A percentile compares a stretch with the other conserved stretches of the same genome.
phyloP scores from a whole-genome alignment of 108 stramenopile genomes.

The Fragilaria radians region DNA sequence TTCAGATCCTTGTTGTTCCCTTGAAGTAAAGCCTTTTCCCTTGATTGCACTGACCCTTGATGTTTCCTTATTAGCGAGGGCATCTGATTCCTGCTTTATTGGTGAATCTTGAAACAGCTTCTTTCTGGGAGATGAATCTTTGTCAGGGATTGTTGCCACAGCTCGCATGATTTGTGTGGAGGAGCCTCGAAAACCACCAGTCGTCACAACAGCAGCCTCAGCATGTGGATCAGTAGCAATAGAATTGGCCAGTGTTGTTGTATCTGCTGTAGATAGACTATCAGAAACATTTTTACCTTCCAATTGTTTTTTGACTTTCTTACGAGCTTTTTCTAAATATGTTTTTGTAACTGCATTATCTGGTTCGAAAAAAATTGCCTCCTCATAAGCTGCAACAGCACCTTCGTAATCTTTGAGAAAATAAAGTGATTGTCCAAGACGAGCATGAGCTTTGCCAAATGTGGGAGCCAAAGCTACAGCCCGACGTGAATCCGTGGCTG shows the following conservation, averaged over 20 bases:
- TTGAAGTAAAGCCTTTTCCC: too few species aligned
- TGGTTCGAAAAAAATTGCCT: conserved; percentile 73
- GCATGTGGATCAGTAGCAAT: conserved; percentile 56
- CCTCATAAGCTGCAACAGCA: conserved; percentile 82
- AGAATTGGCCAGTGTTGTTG: conserved; percentile 43
- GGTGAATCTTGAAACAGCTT: too few species aligned
- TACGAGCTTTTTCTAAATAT: conserved; percentile 78
- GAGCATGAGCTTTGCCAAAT: conserved; percentile 92
- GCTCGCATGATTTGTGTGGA: conserved; percentile 17
- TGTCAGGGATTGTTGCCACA: conserved; percentile 17
- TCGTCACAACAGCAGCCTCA: conserved; percentile 25
- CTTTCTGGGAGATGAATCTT: not conserved
- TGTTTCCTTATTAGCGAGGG: too few species aligned
- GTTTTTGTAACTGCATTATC: conserved; percentile 65
- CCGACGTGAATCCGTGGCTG: conserved; percentile 75
- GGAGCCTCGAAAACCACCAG: conserved; percentile 25
- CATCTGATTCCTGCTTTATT: too few species aligned
- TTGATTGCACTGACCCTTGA: conserved; percentile 6
- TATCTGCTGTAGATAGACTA: conserved; percentile 19
- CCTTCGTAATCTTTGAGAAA: conserved; percentile 79
- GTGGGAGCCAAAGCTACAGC: conserved; percentile 81
- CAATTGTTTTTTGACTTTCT: conserved; percentile 55
- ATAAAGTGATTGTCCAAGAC: conserved; percentile 79
- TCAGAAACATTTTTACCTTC: conserved; percentile 34
- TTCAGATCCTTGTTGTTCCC: conserved; percentile 1